Percentiles rank a stretch among this genome's conserved stretches.
Evolutionary conservation across 75 land plant genomes (phyloP).

Genomic region (Isoetes taiwanensis): DNA sequence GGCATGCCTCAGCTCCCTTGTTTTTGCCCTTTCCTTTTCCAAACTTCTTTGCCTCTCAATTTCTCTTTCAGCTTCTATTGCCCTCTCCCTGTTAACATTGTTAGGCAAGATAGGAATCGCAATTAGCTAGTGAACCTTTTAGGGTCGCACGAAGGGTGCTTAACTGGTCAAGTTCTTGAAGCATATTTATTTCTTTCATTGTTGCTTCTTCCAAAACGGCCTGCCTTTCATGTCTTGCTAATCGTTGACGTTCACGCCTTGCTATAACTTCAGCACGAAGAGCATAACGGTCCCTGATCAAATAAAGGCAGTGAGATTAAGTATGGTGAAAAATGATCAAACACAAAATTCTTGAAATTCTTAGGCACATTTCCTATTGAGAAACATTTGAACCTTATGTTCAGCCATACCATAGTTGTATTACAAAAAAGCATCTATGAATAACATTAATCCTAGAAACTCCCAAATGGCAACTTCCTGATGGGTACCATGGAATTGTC

Average conservation of each 20-base stretch:
- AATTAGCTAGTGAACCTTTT: neutral
- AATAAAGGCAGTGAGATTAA: neutral
- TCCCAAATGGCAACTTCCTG: too few relatives aligned
- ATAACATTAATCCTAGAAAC: too few relatives aligned
- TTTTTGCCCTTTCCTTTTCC: slow-evolving; percentile 87
- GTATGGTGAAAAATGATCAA: too few relatives aligned
- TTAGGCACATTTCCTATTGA: too few relatives aligned
- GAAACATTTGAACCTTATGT: too few relatives aligned
- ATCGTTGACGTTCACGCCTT: slow-evolving; percentile 60
- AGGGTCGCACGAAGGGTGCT: neutral
- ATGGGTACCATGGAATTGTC: too few relatives aligned
- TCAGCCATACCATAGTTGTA: too few relatives aligned
- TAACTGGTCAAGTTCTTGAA: slow-evolving; percentile 86
- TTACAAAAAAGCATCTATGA: too few relatives aligned
- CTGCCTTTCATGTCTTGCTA: slow-evolving; percentile 45
- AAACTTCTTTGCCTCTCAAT: slow-evolving; percentile 61
- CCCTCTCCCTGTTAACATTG: slow-evolving; percentile 44
- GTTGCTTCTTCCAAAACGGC: slow-evolving; percentile 66
- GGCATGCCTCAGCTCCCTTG: slow-evolving; percentile 65
- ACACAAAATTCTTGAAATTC: too few relatives aligned
- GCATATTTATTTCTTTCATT: slow-evolving; percentile 58
- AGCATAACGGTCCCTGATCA: slow-evolving; percentile 44
- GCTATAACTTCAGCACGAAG: slow-evolving; percentile 48
- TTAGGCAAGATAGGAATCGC: neutral
- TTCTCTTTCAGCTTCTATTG: slow-evolving; percentile 54